A percentile compares a stretch with the other conserved stretches of the same genome.
Evolutionary conservation across 768 basidiomycete genomes (phyloP).

Genomic region (Crepidotus variabilis): DNA sequence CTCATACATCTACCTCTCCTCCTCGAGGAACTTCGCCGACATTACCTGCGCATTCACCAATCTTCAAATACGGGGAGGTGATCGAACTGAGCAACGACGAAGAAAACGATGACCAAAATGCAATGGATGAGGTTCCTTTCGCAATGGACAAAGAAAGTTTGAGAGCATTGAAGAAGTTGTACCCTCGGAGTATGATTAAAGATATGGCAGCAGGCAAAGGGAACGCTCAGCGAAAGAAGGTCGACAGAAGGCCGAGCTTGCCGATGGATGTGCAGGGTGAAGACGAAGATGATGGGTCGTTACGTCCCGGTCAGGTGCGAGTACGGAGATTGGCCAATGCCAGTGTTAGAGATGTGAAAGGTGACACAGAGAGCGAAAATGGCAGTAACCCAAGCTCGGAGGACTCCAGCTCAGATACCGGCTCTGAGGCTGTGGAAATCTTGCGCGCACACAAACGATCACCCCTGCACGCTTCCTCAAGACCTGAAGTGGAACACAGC

Average conservation of each 20-base stretch:
- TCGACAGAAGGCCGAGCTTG: slow-evolving; percentile 6
- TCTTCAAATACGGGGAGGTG: not conserved
- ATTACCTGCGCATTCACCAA: not conserved
- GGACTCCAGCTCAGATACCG: slow-evolving; percentile 19
- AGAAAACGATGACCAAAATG: slow-evolving; percentile 1
- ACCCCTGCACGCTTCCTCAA: not conserved
- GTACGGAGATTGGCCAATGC: slow-evolving; percentile 30
- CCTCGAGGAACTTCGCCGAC: not conserved
- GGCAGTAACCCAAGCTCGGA: slow-evolving; percentile 22
- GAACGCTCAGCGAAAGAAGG: slow-evolving; percentile 10
- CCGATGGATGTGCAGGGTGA: slow-evolving; percentile 1
- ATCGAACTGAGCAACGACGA: not conserved
- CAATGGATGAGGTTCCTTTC: not conserved
- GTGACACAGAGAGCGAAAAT: slow-evolving; percentile 56
- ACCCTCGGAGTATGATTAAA: not conserved
- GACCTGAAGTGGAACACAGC: too few relatives aligned
- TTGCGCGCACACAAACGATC: slow-evolving; percentile 6
- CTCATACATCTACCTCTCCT: not conserved
- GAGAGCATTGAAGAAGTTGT: not conserved
- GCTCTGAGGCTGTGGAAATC: slow-evolving; percentile 12
- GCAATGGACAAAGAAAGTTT: not conserved
- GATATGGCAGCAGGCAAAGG: slow-evolving; percentile 5
- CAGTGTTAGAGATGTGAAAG: slow-evolving; percentile 41
- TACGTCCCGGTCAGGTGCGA: slow-evolving; percentile 52
- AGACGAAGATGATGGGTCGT: slow-evolving; percentile 28